A percentile compares a stretch with the other conserved stretches of the same genome.
These are phyloP conservation scores for Chlamydomonas urium DNA, from an alignment of 139 green algal genomes.

Conservation along the genomic window DNA sequence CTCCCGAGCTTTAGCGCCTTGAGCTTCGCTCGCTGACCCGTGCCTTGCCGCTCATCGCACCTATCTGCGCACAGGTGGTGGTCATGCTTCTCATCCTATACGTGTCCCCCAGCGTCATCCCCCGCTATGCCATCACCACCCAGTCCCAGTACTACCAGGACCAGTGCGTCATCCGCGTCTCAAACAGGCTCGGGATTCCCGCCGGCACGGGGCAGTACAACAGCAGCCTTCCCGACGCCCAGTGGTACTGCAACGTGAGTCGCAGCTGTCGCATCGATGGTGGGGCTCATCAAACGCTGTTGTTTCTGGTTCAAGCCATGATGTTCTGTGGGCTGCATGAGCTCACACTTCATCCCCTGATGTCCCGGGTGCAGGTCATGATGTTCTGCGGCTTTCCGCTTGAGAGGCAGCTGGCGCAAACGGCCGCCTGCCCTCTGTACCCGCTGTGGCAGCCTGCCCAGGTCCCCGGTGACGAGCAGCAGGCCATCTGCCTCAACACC, in stretches of 20 bases:
- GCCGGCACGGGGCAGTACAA: neutral
- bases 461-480: neutral
- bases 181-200: neutral
- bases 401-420: neutral
- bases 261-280: no score
- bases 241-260: slow-evolving; percentile 19
- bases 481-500: slow-evolving; percentile 4
- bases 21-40: no score
- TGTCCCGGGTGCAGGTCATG: no score
- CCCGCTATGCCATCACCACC: neutral
- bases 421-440: slow-evolving; percentile 8
- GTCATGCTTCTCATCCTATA: slow-evolving; percentile 89
- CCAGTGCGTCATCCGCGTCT: neutral
- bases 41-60: neutral
- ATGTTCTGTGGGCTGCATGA: no score
- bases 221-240: neutral
- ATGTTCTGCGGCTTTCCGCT: slow-evolving; percentile 26
- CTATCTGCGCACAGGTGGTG: neutral
- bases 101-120: slow-evolving; percentile 39
- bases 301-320: no score
- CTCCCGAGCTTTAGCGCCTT: no score
- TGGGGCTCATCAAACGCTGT: no score
- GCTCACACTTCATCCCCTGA: no score
- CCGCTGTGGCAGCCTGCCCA: neutral
- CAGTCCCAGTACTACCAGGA: slow-evolving; percentile 7